A percentile compares a stretch with the other conserved stretches of the same genome.
Conservation (phyloP, 164 flowering plant genomes). For the Brasenia schreberi region DNA sequence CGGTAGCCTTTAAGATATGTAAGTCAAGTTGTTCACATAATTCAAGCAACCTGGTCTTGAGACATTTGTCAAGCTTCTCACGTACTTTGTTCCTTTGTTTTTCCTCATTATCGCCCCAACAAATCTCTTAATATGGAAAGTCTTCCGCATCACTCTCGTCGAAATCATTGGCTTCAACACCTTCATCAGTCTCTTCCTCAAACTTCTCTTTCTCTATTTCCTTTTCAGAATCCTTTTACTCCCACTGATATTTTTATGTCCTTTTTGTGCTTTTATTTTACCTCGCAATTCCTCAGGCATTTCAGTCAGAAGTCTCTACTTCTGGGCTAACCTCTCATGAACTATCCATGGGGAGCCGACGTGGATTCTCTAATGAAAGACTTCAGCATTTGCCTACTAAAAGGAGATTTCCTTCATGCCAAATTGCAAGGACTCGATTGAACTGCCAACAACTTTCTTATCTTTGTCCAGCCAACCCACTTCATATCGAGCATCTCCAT, state of each 20-base stretch:
- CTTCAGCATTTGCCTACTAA: constrained; percentile 55
- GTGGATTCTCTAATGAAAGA: constrained; percentile 89
- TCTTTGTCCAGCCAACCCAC: constrained; percentile 64
- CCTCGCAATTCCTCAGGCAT: constrained; percentile 42
- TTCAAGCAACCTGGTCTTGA: constrained; percentile 65
- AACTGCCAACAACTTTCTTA: constrained; percentile 30
- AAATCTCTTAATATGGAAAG: no score
- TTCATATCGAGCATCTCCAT: constrained; percentile 34
- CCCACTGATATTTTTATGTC: constrained; percentile 22
- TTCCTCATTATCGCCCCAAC: no score
- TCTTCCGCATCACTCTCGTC: no score
- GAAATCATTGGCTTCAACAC: no score
- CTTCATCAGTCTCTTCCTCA: no score
- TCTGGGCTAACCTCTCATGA: constrained; percentile 51
- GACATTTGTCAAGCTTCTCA: constrained; percentile 71
- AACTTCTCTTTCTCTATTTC: no score
- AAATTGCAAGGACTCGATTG: constrained; percentile 41
- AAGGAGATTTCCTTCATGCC: constrained; percentile 51
- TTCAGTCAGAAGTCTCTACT: constrained; percentile 49
- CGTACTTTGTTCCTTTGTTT: constrained; percentile 56
- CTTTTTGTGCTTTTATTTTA: constrained; percentile 25
- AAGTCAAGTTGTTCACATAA: constrained; percentile 81
- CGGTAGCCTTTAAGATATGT: constrained; percentile 42
- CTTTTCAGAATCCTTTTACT: constrained; percentile 4
- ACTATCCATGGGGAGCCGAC: constrained; percentile 80